Evolutionary conservation across 495 filamentous ascomycete genomes (phyloP).

Genomic region (Aspergillus cristatus): DNA sequence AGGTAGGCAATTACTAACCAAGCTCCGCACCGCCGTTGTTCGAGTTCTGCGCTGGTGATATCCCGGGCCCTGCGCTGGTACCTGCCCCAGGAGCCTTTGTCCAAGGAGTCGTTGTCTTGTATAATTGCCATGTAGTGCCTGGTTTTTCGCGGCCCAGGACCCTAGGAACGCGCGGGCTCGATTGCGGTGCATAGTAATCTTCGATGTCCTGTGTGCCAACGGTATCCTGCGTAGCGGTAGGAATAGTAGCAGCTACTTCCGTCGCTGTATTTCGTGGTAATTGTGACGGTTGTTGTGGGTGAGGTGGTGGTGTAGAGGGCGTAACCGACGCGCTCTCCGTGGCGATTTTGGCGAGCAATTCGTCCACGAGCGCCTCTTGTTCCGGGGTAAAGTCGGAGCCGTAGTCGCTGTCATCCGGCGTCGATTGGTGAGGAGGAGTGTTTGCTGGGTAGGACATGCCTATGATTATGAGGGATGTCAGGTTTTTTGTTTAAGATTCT

Average conservation of each 20-base stretch:
- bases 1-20: constrained; percentile 25
- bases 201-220: constrained; percentile 30
- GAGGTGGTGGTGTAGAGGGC: constrained; percentile 12
- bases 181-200: constrained; percentile 21
- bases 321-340: constrained; percentile 8
- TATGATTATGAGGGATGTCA: constrained; percentile 17
- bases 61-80: constrained; percentile 20
- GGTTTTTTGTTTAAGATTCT: background rate
- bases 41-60: constrained; percentile 20
- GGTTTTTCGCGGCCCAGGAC: constrained; percentile 32
- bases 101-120: constrained; percentile 1
- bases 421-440: constrained; percentile 10
- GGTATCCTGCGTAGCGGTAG: constrained; percentile 6
- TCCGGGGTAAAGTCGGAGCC: constrained; percentile 62
- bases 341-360: constrained; percentile 31
- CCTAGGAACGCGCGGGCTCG: constrained; percentile 28
- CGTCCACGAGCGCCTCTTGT: constrained; percentile 45
- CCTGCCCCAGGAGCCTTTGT: constrained; percentile 1
- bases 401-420: constrained; percentile 46
- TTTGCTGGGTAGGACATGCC: constrained; percentile 32
- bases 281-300: constrained; percentile 1
- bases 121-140: constrained; percentile 24
- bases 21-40: constrained; percentile 19
- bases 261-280: constrained; percentile 5
- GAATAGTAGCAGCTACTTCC: constrained; percentile 3